Evolutionary conservation across 2,329 filamentous ascomycete genomes (phyloP), one percentile per base, ranked within the genome.

Genomic region (Teratosphaeriaceae sp.): DNA sequence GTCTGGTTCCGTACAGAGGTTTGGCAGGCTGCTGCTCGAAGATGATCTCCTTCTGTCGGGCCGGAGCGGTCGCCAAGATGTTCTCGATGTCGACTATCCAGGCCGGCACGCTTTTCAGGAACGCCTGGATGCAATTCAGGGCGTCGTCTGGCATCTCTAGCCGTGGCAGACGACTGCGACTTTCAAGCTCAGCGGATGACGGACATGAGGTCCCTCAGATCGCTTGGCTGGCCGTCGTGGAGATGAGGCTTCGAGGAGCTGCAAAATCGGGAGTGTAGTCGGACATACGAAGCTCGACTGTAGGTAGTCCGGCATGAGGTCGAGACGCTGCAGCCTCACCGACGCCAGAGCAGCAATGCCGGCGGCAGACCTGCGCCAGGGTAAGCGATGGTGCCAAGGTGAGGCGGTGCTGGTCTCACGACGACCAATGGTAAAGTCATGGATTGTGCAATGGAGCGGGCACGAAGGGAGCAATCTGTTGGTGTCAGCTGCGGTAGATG

Each of bases 61-160:
- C 47, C 22, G 49, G 51, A 4, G 53, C 51, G 11, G 42, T 44
- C 42, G 55, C 43, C 43, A 58, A 31, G 27, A 61, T 57, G 20
- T 35, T 44, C 39, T 62, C 55, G 40, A 63, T 44, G 19, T 60
- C 55, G 9, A 54, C 50, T 37, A 63, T 56, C 60, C 60, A 63
- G 30, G 29, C 42, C 19, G 59, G 59, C 12, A 61, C 53, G 33
- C 46, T 55, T 20, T 60, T 51, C 36, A 60, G 44, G 20, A 63
- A 45, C 31, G 52, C 45, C 36, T 47, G 48, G 40, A 63, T 57
- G 40, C 54, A 55, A 22, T 31, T 52, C 36, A 61, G 45, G 21
- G 57, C 53, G 22, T 61, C 57, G 37, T 58, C 53, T 38, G 59
- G 54, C 60, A 63, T 63, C 34, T 24, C 48, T 3, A 11, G 24